Conservation (phyloP, 257 asterid genomes). For the Solanum piurae region DNA sequence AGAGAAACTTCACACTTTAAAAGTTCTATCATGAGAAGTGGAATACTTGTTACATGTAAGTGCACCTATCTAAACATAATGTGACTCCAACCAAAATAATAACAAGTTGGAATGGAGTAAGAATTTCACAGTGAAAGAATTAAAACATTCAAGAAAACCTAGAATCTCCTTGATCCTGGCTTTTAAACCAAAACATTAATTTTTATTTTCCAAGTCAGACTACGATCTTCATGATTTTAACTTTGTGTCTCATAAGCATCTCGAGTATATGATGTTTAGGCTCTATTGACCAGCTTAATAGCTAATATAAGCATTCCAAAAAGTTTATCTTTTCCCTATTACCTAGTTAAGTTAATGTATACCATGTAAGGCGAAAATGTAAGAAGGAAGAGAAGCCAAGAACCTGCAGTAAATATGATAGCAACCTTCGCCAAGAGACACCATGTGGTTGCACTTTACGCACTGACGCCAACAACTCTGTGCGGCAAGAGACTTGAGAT, state of each 20-base stretch:
- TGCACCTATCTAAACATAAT: neutral
- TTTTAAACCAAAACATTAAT: neutral
- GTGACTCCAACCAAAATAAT: neutral
- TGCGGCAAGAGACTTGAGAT: slow-evolving; percentile 9
- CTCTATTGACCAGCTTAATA: neutral
- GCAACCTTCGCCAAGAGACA: slow-evolving; percentile 17
- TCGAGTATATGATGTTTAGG: neutral
- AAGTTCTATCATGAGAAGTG: neutral
- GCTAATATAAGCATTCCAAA: neutral
- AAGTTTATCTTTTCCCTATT: neutral
- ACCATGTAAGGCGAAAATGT: neutral
- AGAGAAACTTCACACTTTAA: neutral
- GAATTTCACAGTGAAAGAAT: neutral
- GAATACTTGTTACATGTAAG: neutral
- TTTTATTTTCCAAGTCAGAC: neutral
- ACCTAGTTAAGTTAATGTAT: neutral
- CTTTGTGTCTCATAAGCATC: neutral
- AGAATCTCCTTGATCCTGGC: neutral
- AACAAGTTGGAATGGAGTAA: neutral
- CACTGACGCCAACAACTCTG: slow-evolving; percentile 13
- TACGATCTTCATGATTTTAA: neutral
- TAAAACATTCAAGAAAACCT: neutral
- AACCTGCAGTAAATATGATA: slow-evolving; percentile 9
- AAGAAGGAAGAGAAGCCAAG: neutral
- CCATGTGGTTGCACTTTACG: slow-evolving; percentile 17